Evolutionary conservation across 1,139 yeast genomes (phyloP).

Genomic region (Nakaseomyces delphensis): DNA sequence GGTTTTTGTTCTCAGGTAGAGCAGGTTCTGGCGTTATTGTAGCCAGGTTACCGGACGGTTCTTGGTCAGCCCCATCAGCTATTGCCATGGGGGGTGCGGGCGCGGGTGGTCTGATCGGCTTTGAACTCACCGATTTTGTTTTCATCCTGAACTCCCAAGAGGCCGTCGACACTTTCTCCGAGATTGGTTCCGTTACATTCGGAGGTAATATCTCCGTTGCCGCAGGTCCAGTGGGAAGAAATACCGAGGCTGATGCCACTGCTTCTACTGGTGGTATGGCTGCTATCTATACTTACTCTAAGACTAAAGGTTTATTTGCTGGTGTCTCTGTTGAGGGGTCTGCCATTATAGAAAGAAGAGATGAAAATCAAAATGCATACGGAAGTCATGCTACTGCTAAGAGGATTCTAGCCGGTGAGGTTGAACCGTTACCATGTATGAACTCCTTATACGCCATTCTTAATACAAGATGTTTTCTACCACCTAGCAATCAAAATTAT

Average conservation of each 20-base stretch:
- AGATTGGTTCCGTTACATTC: slow-evolving; percentile 83
- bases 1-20: slow-evolving; percentile 89
- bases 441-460: slow-evolving; percentile 34
- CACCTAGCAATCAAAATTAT: slow-evolving; percentile 32
- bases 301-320: slow-evolving; percentile 93
- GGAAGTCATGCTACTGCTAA: slow-evolving; percentile 82
- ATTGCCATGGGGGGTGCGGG: slow-evolving; percentile 96
- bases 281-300: slow-evolving; percentile 86
- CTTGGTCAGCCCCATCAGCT: slow-evolving; percentile 98
- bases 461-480: slow-evolving; percentile 45
- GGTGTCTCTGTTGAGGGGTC: slow-evolving; percentile 97
- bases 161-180: slow-evolving; percentile 91
- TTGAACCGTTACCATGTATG: slow-evolving; percentile 72
- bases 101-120: slow-evolving; percentile 96
- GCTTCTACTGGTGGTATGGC: slow-evolving; percentile 82
- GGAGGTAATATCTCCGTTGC: slow-evolving; percentile 95
- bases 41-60: slow-evolving; percentile 85
- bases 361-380: slow-evolving; percentile 88
- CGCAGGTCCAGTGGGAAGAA: slow-evolving; percentile 95
- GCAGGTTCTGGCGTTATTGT: slow-evolving; percentile 96
- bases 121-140: slow-evolving; percentile 92
- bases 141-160: slow-evolving; percentile 77
- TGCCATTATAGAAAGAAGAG: slow-evolving; percentile 87
- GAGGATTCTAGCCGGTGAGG: slow-evolving; percentile 71
- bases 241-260: slow-evolving; percentile 94